Evolutionary conservation across 169 alveolate species (phyloP), one percentile per base, ranked within the genome.

Genomic region (Plasmodium inui): DNA sequence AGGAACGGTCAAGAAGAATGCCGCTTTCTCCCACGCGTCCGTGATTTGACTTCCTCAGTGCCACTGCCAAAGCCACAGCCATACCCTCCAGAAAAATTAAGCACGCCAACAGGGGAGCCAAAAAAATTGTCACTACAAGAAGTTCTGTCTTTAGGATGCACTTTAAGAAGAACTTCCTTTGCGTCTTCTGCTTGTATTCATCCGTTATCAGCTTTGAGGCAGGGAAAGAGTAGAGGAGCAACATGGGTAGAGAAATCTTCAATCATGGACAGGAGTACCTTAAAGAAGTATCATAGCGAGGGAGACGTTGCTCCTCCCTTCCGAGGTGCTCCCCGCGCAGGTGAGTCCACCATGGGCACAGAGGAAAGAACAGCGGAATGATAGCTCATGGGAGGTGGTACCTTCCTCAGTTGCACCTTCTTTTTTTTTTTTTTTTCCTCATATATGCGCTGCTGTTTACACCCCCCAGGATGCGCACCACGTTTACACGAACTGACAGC

Each of bases 101-200:
- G 44, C 86, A 83, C 22, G 73, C 53, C 22, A 86, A 34, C 9
- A 86, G 53, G 22, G 93, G 93, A 3, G 26, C 30, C 39, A 86
- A 39, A 53, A 86, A 86, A 74, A 76, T n/a, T 1, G 86, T 32
- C 67, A 86, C 44, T 1, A 74, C 37, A 32, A 86, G 67, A 8
- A 74, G 80, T 70, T 86, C 93, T 1, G 86, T 86, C 71, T 86
- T 86, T 12, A 34, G 81, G 30, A 86, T 50, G 67, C 81, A 76
- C 32, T 86, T 84, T 14, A 78, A 76, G 9, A 74, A 70, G 34
- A 74, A 30, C 76, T 70, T 76, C 41, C 80, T 30, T 53, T 55
- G 79, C 7, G 81, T 41, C 70, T 57, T 86, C 81, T 86, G 74
- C 34, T 74, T 22, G 32, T 86, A 86, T 14, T 86, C 85, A 34